Evolutionary conservation across 345 rosid genomes (phyloP).

Genomic region (Aquilaria malaccensis): DNA sequence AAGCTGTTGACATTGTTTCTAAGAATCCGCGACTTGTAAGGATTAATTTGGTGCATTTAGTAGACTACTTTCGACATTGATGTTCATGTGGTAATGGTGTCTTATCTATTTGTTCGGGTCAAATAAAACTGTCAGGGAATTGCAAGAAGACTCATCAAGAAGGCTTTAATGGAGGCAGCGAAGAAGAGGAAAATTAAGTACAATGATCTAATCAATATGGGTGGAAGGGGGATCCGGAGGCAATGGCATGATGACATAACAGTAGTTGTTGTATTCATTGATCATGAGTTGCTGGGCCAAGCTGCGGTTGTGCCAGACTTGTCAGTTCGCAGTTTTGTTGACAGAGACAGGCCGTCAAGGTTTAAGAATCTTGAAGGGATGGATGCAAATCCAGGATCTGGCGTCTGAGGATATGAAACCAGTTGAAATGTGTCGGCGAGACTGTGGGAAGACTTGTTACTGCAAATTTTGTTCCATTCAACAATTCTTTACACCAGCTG

Average conservation of each 20-base stretch:
- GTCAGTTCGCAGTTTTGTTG: conserved; percentile 57
- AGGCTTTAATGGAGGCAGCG: conserved; percentile 66
- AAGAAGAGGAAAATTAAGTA: conserved; percentile 63
- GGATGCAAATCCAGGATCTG: conserved; percentile 23
- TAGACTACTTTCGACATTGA: neutral
- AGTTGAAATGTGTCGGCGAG: conserved; percentile 9
- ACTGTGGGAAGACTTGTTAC: neutral
- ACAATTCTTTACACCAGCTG: neutral
- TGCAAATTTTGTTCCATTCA: conserved; percentile 5
- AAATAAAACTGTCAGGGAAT: conserved; percentile 46
- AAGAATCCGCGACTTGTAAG: conserved; percentile 68
- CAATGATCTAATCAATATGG: conserved; percentile 51
- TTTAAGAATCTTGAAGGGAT: conserved; percentile 41
- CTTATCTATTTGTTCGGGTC: neutral
- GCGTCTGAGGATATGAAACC: conserved; percentile 7
- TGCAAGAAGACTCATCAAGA: conserved; percentile 62
- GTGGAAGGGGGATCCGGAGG: conserved; percentile 57
- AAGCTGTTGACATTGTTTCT: conserved; percentile 72
- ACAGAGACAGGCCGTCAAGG: conserved; percentile 62
- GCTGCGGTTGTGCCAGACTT: conserved; percentile 43
- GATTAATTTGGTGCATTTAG: neutral
- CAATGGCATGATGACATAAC: conserved; percentile 83
- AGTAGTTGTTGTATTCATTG: conserved; percentile 75
- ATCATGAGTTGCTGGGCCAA: conserved; percentile 41
- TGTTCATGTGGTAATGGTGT: conserved; percentile 1